These are phyloP conservation scores for Paracoccidioides brasiliensis DNA, from an alignment of 2,329 filamentous ascomycete genomes.

Conservation along the genomic window DNA sequence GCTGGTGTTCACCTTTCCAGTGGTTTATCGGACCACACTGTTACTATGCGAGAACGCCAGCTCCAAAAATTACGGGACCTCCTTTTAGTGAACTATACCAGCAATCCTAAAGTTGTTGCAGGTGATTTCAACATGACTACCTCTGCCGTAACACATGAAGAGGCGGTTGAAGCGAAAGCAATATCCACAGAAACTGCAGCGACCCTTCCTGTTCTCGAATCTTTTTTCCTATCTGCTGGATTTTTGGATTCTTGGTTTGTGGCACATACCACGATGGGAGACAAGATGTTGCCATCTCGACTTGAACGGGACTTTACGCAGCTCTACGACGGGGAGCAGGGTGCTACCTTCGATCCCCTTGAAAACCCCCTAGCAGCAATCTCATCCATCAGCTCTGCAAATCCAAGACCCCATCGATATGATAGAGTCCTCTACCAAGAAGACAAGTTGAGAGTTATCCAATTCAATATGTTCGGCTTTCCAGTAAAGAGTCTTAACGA, in stretches of 20 bases:
- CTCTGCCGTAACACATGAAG: slow-evolving; percentile 43
- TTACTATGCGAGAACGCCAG: slow-evolving; percentile 45
- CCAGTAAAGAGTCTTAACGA: slow-evolving; percentile 16
- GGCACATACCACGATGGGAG: slow-evolving; percentile 33
- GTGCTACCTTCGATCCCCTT: slow-evolving; percentile 51
- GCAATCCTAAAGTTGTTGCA: slow-evolving; percentile 43
- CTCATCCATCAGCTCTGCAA: slow-evolving; percentile 34
- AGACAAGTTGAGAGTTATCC: slow-evolving; percentile 28
- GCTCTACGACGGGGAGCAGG: slow-evolving; percentile 46
- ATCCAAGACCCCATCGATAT: slow-evolving; percentile 50
- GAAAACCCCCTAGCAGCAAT: slow-evolving; percentile 44
- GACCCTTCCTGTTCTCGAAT: slow-evolving; percentile 36
- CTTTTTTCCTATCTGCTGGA: slow-evolving; percentile 32
- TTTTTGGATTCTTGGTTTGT: slow-evolving; percentile 43
- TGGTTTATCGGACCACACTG: slow-evolving; percentile 46
- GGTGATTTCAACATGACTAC: slow-evolving; percentile 55
- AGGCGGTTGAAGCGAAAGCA: slow-evolving; percentile 39
- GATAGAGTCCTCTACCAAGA: slow-evolving; percentile 46
- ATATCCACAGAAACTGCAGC: slow-evolving; percentile 40
- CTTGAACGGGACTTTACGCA: slow-evolving; percentile 17
- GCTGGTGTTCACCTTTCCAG: slow-evolving; percentile 49
- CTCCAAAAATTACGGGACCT: slow-evolving; percentile 39
- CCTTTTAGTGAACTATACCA: slow-evolving; percentile 30
- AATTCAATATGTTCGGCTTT: slow-evolving; percentile 48
- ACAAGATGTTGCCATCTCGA: slow-evolving; percentile 25